A percentile compares a stretch with the other conserved stretches of the same genome.
Evolutionary conservation across 805 yeast genomes (phyloP).

Genomic region (Teunomyces kruisii): DNA sequence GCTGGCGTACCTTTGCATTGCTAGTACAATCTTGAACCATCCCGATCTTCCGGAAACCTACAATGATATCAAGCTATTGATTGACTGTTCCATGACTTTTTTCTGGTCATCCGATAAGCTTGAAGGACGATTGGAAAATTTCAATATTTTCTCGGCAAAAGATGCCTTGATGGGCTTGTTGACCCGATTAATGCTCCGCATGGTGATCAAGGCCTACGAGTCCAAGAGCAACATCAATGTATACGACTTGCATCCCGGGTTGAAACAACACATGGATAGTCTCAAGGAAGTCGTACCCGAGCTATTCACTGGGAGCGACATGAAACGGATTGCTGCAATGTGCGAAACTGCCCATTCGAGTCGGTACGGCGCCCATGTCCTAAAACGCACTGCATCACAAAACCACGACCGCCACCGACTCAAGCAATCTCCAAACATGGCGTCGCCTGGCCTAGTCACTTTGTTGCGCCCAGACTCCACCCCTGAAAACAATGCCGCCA

Average conservation of each 20-base stretch:
- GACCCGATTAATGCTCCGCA: conserved; percentile 17
- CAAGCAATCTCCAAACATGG: too few relatives aligned
- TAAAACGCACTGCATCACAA: too few relatives aligned
- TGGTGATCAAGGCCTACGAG: conserved; percentile 18
- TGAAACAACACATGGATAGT: neutral
- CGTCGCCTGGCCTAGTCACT: too few relatives aligned
- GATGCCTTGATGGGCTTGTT: conserved; percentile 15
- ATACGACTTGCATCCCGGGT: conserved; percentile 4
- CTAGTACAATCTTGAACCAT: conserved; percentile 23
- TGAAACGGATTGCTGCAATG: neutral
- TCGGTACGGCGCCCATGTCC: too few relatives aligned
- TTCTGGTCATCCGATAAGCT: conserved; percentile 4
- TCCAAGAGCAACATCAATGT: conserved; percentile 9
- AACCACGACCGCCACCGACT: too few relatives aligned
- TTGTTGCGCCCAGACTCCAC: neutral
- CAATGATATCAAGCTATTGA: conserved; percentile 30
- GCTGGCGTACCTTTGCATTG: conserved; percentile 24
- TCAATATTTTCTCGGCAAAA: conserved; percentile 2
- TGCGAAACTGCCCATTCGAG: neutral
- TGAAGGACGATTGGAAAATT: conserved; percentile 2
- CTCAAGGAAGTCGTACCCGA: neutral
- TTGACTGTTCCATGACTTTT: conserved; percentile 20
- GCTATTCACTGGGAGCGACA: neutral
- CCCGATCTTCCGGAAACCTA: conserved; percentile 26
- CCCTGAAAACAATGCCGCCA: neutral